These are phyloP conservation scores for Oryza officinalis DNA, from an alignment of 176 grass and related monocot species.

Conservation along the genomic window DNA sequence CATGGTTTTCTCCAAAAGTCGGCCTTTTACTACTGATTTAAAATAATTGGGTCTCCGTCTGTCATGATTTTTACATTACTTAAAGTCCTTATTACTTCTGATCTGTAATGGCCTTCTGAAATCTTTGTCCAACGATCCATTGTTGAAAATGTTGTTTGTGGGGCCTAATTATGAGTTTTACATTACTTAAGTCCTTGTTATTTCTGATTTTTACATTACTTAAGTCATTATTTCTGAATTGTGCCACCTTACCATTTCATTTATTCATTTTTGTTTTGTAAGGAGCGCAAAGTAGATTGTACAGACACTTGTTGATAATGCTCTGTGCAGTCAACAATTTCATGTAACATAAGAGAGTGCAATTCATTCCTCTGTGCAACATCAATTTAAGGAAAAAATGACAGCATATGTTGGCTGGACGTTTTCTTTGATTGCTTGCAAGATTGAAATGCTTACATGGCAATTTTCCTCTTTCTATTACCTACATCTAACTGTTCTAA, in stretches of 20 bases:
- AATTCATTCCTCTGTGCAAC: background rate
- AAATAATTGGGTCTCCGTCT: background rate
- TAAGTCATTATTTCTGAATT: too few relatives aligned
- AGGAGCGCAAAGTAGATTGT: background rate
- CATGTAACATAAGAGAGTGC: background rate
- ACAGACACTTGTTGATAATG: background rate
- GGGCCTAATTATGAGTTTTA: too few relatives aligned
- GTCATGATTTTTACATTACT: background rate
- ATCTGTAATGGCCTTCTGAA: background rate
- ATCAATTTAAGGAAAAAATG: background rate
- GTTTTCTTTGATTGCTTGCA: background rate
- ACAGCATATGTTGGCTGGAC: background rate
- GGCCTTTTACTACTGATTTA: background rate
- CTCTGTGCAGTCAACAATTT: background rate
- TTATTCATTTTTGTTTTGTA: background rate
- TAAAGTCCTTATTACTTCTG: background rate
- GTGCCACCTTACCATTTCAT: background rate
- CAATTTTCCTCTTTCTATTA: background rate
- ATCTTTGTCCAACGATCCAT: background rate
- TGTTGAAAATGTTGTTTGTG: background rate
- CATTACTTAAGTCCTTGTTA: too few relatives aligned
- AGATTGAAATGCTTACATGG: background rate
- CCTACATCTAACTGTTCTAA: background rate
- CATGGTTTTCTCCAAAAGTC: background rate
- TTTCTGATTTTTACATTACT: too few relatives aligned